Base-by-base conservation (phyloP, 1,284 basidiomycete species). In the Papiliotrema fonsecae region DNA sequence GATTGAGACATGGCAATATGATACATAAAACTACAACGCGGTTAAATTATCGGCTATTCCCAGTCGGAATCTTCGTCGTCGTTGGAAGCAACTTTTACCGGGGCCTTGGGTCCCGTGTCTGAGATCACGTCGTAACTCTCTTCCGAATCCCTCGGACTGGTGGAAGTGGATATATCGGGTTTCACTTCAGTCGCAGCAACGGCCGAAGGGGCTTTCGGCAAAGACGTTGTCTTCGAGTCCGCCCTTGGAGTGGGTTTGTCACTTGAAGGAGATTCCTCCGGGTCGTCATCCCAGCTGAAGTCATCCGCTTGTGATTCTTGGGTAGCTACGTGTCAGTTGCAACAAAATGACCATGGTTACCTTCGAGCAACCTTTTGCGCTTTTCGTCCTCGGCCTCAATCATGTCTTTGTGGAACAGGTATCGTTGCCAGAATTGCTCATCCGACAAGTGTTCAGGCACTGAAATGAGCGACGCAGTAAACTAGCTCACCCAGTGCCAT, bases 401-500 rank as follows among this genome's bases (percentile, higher is more conserved):
- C 71, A 91, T 88, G 67, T 87, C 77, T 30, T 84, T 82, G 31
- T 91, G 82, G 82, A 93, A 97, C 75, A 93, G 90, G 73, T 91
- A 96, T 14, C 91, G 79, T 42, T 82, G 81, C 92, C 92, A 96
- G 74, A 96, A 97, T 34, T 78, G 78, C 39, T 84, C 80, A 46
- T 81, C 78, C 2, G 80, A 77, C 59, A 94, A 74, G 48, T 77
- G 76, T 19, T 80, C 78, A 3, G 88, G 88, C 1, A 91, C 90
- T 92, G 58, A 6, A 21, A 35, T 11, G 47, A 39, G 4, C 13
- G 36, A 45, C 35, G 27, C 32, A 32, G 45, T 25, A 26, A 50
- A 40, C 32, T 21, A 87, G 70, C 14, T 70, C 64, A 61, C 84
- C 81, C 48, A 80, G 70, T 19, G 82, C 83, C 47, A 75, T 72